A percentile compares a stretch with the other conserved stretches of the same genome.
phyloP scores from a whole-genome alignment of 768 basidiomycete genomes.

The Boletus tomentosulus region DNA sequence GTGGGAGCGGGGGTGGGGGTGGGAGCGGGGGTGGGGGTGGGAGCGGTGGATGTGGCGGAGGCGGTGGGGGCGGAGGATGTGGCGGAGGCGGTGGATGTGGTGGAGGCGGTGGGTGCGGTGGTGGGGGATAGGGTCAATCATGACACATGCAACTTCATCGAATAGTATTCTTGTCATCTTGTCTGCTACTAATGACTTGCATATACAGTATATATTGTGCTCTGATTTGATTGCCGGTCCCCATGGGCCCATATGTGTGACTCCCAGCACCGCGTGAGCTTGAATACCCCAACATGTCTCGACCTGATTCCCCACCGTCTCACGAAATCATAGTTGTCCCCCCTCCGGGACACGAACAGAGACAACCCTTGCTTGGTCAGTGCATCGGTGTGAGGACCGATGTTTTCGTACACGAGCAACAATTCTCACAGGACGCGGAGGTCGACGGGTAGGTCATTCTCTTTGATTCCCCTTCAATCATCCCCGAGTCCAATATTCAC shows the following conservation, averaged over 20 bases:
- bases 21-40: too few species aligned
- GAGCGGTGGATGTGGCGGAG: too few species aligned
- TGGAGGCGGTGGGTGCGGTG: not conserved
- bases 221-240: too few species aligned
- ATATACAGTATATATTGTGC: too few species aligned
- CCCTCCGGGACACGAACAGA: constrained; percentile 32
- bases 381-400: constrained; percentile 52
- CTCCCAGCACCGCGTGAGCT: too few species aligned
- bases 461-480: constrained; percentile 6
- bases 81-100: not conserved
- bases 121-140: not conserved
- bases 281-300: constrained; percentile 9
- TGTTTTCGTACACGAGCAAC: constrained; percentile 49
- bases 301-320: constrained; percentile 26
- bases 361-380: constrained; percentile 52
- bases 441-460: constrained; percentile 58
- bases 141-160: too few species aligned
- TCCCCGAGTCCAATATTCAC: constrained; percentile 7
- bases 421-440: constrained; percentile 69
- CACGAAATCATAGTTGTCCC: constrained; percentile 58
- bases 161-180: too few species aligned
- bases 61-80: too few species aligned
- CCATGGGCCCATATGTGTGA: too few species aligned
- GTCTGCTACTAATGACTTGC: too few species aligned
- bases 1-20: too few species aligned